phyloP scores from a whole-genome alignment of 108 stramenopile genomes.

The Aurantiochytrium sp. region DNA sequence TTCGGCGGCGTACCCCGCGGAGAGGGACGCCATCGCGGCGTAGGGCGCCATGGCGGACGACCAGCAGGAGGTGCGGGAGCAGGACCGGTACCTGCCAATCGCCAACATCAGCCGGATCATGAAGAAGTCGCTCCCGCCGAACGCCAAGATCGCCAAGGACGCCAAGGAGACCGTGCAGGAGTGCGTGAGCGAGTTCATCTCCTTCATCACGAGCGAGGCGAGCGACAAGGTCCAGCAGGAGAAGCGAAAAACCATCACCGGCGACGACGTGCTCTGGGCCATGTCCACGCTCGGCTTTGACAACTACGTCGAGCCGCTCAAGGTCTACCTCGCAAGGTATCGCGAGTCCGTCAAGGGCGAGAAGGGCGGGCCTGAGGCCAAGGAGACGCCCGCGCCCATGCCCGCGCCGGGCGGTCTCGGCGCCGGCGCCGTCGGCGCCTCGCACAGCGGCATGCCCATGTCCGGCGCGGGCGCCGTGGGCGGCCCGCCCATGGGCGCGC shows the following conservation, averaged over 20 bases:
- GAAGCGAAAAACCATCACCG: conserved; percentile 99
- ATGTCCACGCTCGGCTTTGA: conserved; percentile 99
- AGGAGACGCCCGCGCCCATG: background rate
- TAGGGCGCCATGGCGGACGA: background rate
- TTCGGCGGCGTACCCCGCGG: too few relatives aligned
- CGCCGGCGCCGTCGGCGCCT: background rate
- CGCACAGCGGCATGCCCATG: background rate
- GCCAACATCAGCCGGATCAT: conserved; percentile 99
- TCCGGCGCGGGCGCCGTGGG: background rate
- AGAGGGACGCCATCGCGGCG: background rate
- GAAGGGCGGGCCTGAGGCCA: conserved; percentile 31
- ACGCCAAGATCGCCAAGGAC: conserved; percentile 98
- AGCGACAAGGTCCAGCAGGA: conserved; percentile 95
- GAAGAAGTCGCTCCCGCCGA: conserved; percentile 94
- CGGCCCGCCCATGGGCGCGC: background rate
- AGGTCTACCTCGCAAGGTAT: conserved; percentile 92
- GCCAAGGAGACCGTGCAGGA: conserved; percentile 98
- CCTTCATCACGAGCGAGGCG: conserved; percentile 92
- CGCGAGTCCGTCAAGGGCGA: conserved; percentile 58
- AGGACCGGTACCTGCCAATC: conserved; percentile 97
- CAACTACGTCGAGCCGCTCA: conserved; percentile 95
- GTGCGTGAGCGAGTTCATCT: conserved; percentile 98
- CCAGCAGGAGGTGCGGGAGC: conserved; percentile 39
- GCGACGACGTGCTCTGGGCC: conserved; percentile 97
- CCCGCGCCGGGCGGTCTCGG: background rate